Evolutionary conservation across 1,139 yeast genomes (phyloP).

Genomic region (Trichomonascaceae sp.): DNA sequence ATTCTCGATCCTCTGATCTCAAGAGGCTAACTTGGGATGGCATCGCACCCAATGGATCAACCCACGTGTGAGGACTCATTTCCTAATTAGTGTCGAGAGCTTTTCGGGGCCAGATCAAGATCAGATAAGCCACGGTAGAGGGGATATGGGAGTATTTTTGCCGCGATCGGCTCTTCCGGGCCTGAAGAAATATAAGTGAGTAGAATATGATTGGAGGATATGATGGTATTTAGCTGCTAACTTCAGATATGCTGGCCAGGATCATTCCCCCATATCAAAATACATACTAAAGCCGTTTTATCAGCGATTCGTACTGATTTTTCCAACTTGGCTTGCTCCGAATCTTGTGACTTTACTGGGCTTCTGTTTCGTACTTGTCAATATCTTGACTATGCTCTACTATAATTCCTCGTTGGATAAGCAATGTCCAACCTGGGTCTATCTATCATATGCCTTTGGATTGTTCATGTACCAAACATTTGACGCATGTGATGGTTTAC

Average conservation of each 20-base stretch:
- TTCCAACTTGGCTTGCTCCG: conserved; percentile 81
- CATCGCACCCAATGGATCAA: background rate
- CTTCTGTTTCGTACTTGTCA: conserved; percentile 58
- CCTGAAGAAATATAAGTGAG: conserved; percentile 61
- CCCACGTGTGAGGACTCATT: conserved; percentile 1
- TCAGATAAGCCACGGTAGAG: background rate
- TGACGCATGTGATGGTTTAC: conserved; percentile 95
- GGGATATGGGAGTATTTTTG: conserved; percentile 63
- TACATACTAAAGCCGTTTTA: conserved; percentile 72
- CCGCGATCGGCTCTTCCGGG: conserved; percentile 56
- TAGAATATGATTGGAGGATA: conserved; percentile 18
- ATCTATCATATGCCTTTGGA: conserved; percentile 73
- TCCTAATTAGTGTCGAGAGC: background rate
- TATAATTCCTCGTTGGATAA: conserved; percentile 63
- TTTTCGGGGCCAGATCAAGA: background rate
- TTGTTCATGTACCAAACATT: conserved; percentile 88
- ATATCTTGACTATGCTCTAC: conserved; percentile 60
- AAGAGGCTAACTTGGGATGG: background rate
- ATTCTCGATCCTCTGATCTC: background rate
- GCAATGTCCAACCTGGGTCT: conserved; percentile 72
- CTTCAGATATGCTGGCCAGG: conserved; percentile 58
- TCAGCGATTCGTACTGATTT: conserved; percentile 58
- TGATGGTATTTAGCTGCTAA: background rate
- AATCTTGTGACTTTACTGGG: conserved; percentile 81
- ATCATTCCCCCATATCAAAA: conserved; percentile 71